phyloP scores from a whole-genome alignment of 2,329 filamentous ascomycete genomes.

The Davidsoniella neocaledoniae region DNA sequence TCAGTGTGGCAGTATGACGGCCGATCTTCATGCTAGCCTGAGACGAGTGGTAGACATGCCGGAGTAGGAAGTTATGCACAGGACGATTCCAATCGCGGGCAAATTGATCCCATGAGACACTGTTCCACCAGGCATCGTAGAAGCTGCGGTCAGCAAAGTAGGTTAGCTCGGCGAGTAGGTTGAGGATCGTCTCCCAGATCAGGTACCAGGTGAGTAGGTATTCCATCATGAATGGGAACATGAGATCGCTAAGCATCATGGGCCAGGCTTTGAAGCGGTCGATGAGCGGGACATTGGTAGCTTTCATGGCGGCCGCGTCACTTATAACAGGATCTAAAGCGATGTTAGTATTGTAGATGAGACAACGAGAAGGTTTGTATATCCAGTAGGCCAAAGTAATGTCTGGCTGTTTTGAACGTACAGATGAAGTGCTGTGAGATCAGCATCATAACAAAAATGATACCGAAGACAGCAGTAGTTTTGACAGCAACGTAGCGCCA shows the following conservation, averaged over 20 bases:
- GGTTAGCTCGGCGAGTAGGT: conserved; percentile 61
- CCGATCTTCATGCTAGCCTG: conserved; percentile 58
- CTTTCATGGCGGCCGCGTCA: conserved; percentile 49
- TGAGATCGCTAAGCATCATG: conserved; percentile 56
- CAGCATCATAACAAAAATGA: conserved; percentile 65
- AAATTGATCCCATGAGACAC: conserved; percentile 56
- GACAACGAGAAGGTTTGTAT: neutral
- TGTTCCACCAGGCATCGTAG: conserved; percentile 49
- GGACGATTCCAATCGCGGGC: conserved; percentile 65
- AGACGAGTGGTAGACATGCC: conserved; percentile 64
- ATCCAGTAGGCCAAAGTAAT: neutral
- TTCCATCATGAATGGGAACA: conserved; percentile 67
- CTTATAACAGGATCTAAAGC: conserved; percentile 49
- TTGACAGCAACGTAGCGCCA: conserved; percentile 66
- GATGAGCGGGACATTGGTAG: conserved; percentile 41
- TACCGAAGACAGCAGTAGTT: conserved; percentile 48
- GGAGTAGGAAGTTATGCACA: conserved; percentile 59
- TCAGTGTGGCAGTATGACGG: conserved; percentile 53
- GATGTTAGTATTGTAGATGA: conserved; percentile 12
- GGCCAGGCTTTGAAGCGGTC: conserved; percentile 52
- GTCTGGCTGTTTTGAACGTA: conserved; percentile 14
- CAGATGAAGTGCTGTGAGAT: conserved; percentile 60
- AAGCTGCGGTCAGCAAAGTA: conserved; percentile 63
- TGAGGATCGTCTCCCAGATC: conserved; percentile 62
- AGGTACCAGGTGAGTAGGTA: conserved; percentile 67